Evolutionary conservation across 495 filamentous ascomycete genomes (phyloP).

Genomic region (Neurospora terricola): DNA sequence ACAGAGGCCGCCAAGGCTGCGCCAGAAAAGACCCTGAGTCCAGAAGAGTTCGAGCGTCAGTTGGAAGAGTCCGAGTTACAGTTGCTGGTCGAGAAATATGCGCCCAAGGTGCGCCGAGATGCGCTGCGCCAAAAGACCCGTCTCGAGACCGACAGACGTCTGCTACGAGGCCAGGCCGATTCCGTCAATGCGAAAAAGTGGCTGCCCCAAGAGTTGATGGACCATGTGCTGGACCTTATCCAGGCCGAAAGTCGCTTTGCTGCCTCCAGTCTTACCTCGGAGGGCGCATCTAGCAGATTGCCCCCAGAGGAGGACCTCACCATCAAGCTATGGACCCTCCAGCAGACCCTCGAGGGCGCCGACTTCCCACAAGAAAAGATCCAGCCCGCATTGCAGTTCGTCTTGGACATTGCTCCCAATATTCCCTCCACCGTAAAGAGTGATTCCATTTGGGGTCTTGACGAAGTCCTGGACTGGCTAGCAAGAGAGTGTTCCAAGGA

Average conservation of each 20-base stretch:
- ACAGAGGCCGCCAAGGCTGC: conserved; percentile 31
- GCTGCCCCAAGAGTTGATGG: conserved; percentile 71
- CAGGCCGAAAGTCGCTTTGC: conserved; percentile 40
- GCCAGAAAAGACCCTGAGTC: conserved; percentile 46
- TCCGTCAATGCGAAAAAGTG: conserved; percentile 61
- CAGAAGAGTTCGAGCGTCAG: conserved; percentile 77
- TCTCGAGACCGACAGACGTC: conserved; percentile 66
- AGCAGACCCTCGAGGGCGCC: conserved; percentile 53
- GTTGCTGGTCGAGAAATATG: conserved; percentile 69
- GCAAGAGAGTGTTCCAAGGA: conserved; percentile 56
- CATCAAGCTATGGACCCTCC: conserved; percentile 69
- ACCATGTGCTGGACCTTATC: conserved; percentile 56
- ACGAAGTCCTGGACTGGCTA: conserved; percentile 82
- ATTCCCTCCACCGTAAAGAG: conserved; percentile 38
- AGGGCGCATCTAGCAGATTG: conserved; percentile 29
- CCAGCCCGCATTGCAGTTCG: conserved; percentile 53
- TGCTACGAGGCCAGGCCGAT: conserved; percentile 65
- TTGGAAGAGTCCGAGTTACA: conserved; percentile 77
- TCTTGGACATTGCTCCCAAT: conserved; percentile 48
- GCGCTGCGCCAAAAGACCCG: conserved; percentile 58
- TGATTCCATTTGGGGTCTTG: conserved; percentile 71
- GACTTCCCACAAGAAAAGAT: conserved; percentile 57
- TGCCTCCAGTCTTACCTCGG: conserved; percentile 31
- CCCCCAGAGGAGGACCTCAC: conserved; percentile 63
- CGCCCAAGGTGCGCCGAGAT: conserved; percentile 56